These are phyloP conservation scores for Colletotrichum nymphaeae DNA, from an alignment of 2,329 filamentous ascomycete species.

Conservation along the genomic window DNA sequence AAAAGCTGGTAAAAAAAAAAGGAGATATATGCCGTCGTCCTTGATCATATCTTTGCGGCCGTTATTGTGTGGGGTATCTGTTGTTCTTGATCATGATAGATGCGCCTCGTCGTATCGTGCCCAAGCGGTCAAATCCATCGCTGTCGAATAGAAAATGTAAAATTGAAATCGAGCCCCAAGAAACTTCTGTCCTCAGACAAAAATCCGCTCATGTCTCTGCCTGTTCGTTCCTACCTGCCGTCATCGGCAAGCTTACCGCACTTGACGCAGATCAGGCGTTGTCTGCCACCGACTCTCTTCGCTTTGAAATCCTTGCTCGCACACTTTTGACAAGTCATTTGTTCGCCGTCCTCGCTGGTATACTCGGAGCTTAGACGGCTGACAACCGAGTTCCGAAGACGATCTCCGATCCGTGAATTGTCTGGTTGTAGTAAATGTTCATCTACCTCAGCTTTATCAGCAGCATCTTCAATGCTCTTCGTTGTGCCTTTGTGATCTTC, in stretches of 20 bases:
- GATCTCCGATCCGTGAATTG: constrained; percentile 39
- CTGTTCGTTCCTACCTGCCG: background rate
- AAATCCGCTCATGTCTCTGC: background rate
- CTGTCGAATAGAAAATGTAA: constrained; percentile 6
- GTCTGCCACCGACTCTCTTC: constrained; percentile 63
- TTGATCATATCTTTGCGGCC: constrained; percentile 6
- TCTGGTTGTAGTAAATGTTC: constrained; percentile 32
- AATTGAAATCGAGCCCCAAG: background rate
- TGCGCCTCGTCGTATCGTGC: constrained; percentile 21
- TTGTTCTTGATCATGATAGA: constrained; percentile 30
- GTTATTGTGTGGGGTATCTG: constrained; percentile 21
- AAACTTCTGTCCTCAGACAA: background rate
- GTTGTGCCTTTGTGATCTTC: constrained; percentile 15
- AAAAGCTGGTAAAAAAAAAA: background rate
- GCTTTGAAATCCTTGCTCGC: constrained; percentile 72
- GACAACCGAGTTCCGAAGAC: constrained; percentile 53
- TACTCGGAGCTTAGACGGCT: constrained; percentile 67
- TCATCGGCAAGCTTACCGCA: constrained; percentile 54
- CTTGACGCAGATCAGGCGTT: constrained; percentile 70
- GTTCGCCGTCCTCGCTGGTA: constrained; percentile 54
- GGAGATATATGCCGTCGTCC: background rate
- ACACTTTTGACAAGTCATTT: constrained; percentile 68
- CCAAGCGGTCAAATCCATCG: constrained; percentile 25
- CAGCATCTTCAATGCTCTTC: constrained; percentile 11
- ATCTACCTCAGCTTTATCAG: constrained; percentile 23